phyloP scores from a whole-genome alignment of 371 early-diverging fungal species.

The Mitosporidium daphniae region DNA sequence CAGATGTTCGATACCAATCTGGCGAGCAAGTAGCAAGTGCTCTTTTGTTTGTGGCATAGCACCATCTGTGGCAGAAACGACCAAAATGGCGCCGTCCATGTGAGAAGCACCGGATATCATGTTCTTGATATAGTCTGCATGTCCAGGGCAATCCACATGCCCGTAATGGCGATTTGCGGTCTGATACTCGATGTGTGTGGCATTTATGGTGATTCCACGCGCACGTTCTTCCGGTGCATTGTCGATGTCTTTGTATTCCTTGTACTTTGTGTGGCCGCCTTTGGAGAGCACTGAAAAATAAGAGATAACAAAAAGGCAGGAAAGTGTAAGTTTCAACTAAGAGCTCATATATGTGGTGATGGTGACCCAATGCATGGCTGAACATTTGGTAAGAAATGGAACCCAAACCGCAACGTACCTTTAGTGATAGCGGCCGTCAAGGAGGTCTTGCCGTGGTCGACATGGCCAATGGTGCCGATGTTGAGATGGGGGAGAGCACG shows the following conservation, averaged over 20 bases:
- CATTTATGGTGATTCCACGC: conserved; percentile 76
- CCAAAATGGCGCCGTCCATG: conserved; percentile 81
- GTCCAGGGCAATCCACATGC: conserved; percentile 96
- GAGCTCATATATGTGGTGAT: too few relatives aligned
- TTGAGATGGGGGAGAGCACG: conserved; percentile 72
- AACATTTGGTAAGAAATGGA: too few relatives aligned
- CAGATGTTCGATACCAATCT: conserved; percentile 69
- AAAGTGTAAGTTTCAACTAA: too few relatives aligned
- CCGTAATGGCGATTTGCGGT: conserved; percentile 58
- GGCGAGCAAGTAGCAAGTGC: conserved; percentile 69
- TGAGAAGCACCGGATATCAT: conserved; percentile 98
- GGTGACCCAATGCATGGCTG: too few relatives aligned
- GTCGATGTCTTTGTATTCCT: conserved; percentile 70
- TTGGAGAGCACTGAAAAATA: conserved; percentile 17
- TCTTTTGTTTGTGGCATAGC: conserved; percentile 84
- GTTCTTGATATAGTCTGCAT: conserved; percentile 98
- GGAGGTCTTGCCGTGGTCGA: conserved; percentile 98
- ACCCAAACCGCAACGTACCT: too few relatives aligned
- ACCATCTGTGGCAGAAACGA: conserved; percentile 85
- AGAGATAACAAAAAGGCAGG: too few relatives aligned
- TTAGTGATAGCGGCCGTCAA: conserved; percentile 95
- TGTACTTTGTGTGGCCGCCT: conserved; percentile 38
- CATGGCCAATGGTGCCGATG: conserved; percentile 98
- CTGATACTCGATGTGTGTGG: conserved; percentile 80
- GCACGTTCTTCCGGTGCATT: conserved; percentile 88